A percentile compares a stretch with the other conserved stretches of the same genome.
Evolutionary conservation across 768 basidiomycete genomes (phyloP).

Genomic region (Boletales sp.): DNA sequence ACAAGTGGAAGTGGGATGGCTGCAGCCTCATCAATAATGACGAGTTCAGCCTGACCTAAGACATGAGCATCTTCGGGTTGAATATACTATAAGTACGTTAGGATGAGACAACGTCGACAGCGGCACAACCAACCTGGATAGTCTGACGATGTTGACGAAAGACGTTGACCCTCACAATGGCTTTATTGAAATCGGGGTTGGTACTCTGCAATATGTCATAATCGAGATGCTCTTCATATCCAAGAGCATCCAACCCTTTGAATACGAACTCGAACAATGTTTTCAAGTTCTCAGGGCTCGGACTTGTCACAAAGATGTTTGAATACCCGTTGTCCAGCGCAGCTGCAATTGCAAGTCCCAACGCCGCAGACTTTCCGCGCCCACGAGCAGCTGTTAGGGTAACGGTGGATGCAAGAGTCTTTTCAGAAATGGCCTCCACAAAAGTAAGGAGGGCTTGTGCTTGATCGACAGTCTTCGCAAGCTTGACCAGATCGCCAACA

Average conservation of each 20-base stretch:
- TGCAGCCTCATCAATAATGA: constrained; percentile 98
- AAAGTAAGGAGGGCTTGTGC: constrained; percentile 93
- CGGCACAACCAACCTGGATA: constrained; percentile 67
- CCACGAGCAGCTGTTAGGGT: constrained; percentile 94
- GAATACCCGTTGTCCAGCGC: constrained; percentile 92
- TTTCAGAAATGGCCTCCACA: constrained; percentile 89
- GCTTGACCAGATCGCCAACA: constrained; percentile 82
- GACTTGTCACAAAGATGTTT: constrained; percentile 97
- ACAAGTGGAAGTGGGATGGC: constrained; percentile 97
- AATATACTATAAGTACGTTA: constrained; percentile 68
- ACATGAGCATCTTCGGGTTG: constrained; percentile 98
- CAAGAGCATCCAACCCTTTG: constrained; percentile 91
- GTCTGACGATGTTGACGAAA: constrained; percentile 94
- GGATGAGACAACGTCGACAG: neutral
- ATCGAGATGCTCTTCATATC: constrained; percentile 96
- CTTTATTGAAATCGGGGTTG: constrained; percentile 92
- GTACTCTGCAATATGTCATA: constrained; percentile 95
- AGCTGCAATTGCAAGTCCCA: constrained; percentile 92
- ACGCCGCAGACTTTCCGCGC: constrained; percentile 92
- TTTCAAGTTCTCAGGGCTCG: constrained; percentile 95
- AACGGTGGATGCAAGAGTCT: constrained; percentile 91
- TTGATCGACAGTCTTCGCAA: constrained; percentile 91
- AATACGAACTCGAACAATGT: constrained; percentile 98
- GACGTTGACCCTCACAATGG: constrained; percentile 92
- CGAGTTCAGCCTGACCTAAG: constrained; percentile 93